phyloP scores from a whole-genome alignment of 2,329 filamentous ascomycete species.

The Exophiala sideris region DNA sequence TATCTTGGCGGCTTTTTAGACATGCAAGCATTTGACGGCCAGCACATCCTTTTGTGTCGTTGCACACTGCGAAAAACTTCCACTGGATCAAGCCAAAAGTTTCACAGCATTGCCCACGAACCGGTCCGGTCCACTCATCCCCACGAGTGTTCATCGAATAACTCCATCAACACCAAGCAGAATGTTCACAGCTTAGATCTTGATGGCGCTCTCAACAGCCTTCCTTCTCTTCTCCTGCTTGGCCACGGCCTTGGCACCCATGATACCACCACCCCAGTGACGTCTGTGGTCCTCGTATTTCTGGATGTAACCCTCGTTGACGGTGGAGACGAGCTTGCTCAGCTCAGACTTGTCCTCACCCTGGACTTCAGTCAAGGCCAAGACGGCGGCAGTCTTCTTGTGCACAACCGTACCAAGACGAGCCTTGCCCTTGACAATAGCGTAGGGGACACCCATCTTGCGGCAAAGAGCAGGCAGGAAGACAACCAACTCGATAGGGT shows the following conservation, averaged over 20 bases:
- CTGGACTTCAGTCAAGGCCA: slow-evolving; percentile 94
- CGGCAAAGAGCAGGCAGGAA: slow-evolving; percentile 98
- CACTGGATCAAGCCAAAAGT: too few relatives aligned
- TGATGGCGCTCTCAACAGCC: slow-evolving; percentile 90
- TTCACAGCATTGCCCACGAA: too few relatives aligned
- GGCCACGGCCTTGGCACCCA: slow-evolving; percentile 88
- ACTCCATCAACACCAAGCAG: not conserved
- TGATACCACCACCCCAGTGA: slow-evolving; percentile 99
- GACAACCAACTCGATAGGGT: slow-evolving; percentile 98
- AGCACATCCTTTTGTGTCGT: too few relatives aligned
- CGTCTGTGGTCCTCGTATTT: slow-evolving; percentile 88
- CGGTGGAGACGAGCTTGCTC: slow-evolving; percentile 88
- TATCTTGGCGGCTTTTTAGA: too few relatives aligned
- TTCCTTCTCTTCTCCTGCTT: slow-evolving; percentile 83
- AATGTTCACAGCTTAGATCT: slow-evolving; percentile 69
- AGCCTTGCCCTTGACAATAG: slow-evolving; percentile 99
- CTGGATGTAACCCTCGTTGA: slow-evolving; percentile 98
- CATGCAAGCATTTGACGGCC: too few relatives aligned
- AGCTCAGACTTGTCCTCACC: slow-evolving; percentile 98
- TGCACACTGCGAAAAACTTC: too few relatives aligned
- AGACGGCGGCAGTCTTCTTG: slow-evolving; percentile 99
- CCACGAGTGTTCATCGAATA: too few relatives aligned
- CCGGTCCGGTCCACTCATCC: too few relatives aligned
- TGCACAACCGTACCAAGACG: slow-evolving; percentile 97
- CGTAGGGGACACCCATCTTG: slow-evolving; percentile 99